These are phyloP conservation scores for Papiliotrema nemorosa DNA, from an alignment of 1,284 basidiomycete species.

Conservation along the genomic window DNA sequence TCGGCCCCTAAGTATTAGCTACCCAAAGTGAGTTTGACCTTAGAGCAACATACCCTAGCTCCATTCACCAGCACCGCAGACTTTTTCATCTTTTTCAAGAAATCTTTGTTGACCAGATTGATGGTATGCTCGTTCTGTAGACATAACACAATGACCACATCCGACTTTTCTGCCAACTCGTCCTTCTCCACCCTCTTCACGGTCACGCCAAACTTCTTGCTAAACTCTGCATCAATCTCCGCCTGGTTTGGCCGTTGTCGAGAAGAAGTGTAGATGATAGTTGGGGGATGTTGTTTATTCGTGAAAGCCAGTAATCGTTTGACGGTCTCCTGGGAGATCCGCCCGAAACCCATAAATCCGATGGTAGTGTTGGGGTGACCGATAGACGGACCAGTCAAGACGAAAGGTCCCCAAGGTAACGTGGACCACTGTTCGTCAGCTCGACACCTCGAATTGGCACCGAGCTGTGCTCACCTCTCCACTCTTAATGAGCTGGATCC, in stretches of 20 bases:
- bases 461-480: conserved; percentile 56
- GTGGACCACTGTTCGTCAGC: conserved; percentile 54
- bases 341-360: conserved; percentile 91
- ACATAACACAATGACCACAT: conserved; percentile 78
- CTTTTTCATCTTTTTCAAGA: conserved; percentile 80
- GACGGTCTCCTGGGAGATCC: conserved; percentile 78
- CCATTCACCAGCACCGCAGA: conserved; percentile 76
- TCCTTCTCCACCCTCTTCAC: conserved; percentile 64
- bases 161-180: conserved; percentile 67
- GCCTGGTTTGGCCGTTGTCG: conserved; percentile 38
- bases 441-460: background rate
- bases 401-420: conserved; percentile 72
- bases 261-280: conserved; percentile 37
- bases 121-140: conserved; percentile 70
- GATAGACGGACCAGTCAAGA: conserved; percentile 49
- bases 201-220: conserved; percentile 54
- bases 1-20: conserved; percentile 49
- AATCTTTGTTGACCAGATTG: conserved; percentile 67
- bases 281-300: conserved; percentile 47
- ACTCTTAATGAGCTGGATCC: conserved; percentile 61
- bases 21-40: no score
- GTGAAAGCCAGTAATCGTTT: conserved; percentile 70
- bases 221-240: conserved; percentile 57
- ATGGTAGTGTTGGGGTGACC: conserved; percentile 58
- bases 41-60: conserved; percentile 57